Percentiles rank a stretch among this genome's conserved stretches.
phyloP scores from a whole-genome alignment of 179 eudicot species.

The Beta macrorhiza region DNA sequence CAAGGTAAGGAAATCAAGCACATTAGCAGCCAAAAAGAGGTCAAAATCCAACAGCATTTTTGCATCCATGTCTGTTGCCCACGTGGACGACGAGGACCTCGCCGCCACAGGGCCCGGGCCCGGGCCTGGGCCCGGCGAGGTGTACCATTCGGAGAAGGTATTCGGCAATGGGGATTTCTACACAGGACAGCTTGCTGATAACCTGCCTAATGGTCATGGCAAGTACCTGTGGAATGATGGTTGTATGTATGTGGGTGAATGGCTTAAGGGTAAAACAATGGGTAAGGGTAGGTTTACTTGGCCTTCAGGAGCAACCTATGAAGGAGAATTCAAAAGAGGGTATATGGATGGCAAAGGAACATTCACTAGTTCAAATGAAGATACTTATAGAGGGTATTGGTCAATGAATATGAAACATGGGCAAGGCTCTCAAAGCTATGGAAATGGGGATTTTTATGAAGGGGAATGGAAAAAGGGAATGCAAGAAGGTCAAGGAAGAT shows the following conservation, averaged over 20 bases:
- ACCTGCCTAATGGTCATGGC: conserved; percentile 69
- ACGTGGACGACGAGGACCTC: conserved; percentile 67
- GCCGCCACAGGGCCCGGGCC: conserved; percentile 22
- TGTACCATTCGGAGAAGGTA: conserved; percentile 45
- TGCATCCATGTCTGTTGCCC: conserved; percentile 88
- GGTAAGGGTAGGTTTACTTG: conserved; percentile 83
- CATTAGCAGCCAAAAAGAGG: conserved; percentile 44
- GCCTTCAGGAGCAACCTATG: conserved; percentile 93
- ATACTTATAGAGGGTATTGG: conserved; percentile 73
- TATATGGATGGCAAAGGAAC: conserved; percentile 88
- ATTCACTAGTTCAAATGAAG: conserved; percentile 53
- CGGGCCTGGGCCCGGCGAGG: conserved; percentile 30
- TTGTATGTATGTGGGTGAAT: conserved; percentile 88
- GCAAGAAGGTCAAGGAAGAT: conserved; percentile 78
- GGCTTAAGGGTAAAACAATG: conserved; percentile 59
- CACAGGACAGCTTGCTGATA: conserved; percentile 61
- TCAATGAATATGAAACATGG: conserved; percentile 71
- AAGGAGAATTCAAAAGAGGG: conserved; percentile 78
- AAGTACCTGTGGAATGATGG: conserved; percentile 86
- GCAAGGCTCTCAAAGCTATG: conserved; percentile 45
- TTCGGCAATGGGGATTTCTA: conserved; percentile 73
- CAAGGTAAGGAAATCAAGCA: conserved; percentile 57
- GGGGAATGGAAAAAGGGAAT: conserved; percentile 70
- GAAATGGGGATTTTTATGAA: conserved; percentile 74
- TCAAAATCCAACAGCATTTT: conserved; percentile 57